Evolutionary conservation across 352 stramenopile genomes (phyloP).

Genomic region (Pythium folliculosum): DNA sequence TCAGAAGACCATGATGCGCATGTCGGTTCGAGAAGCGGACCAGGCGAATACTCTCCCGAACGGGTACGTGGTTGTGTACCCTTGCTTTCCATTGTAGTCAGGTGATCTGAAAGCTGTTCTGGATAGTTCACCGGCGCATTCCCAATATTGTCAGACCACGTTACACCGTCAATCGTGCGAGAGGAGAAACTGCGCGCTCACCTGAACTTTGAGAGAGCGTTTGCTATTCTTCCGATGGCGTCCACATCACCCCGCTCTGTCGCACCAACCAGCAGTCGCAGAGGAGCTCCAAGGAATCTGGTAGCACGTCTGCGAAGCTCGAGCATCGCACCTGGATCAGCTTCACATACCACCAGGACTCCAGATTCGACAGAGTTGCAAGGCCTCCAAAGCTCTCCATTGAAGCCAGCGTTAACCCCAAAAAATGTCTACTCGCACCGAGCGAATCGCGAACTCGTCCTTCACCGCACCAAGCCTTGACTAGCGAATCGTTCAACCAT

Average conservation of each 20-base stretch:
- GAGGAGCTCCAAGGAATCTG: background rate
- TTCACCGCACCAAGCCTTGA: conserved; percentile 25
- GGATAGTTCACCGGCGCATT: conserved; percentile 53
- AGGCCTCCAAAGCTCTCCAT: conserved; percentile 29
- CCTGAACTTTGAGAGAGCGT: conserved; percentile 22
- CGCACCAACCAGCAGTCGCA: background rate
- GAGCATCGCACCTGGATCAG: background rate
- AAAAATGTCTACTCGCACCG: conserved; percentile 46
- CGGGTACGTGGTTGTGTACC: conserved; percentile 26
- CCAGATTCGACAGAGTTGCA: conserved; percentile 10
- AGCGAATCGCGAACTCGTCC: conserved; percentile 41
- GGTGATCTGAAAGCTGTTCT: background rate
- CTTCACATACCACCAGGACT: background rate
- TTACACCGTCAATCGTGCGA: conserved; percentile 21
- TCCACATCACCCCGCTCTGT: background rate
- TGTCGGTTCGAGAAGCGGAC: conserved; percentile 25
- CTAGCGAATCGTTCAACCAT: conserved; percentile 28
- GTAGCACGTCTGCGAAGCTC: conserved; percentile 1
- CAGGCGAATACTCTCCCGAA: conserved; percentile 50
- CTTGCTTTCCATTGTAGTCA: background rate
- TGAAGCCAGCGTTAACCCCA: conserved; percentile 46
- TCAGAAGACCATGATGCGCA: background rate
- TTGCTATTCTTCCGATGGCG: conserved; percentile 22
- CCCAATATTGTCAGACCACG: conserved; percentile 35
- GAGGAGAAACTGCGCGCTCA: conserved; percentile 19